Percentiles rank a stretch among this genome's conserved stretches.
These are phyloP conservation scores for Lachnellula hyalina DNA, from an alignment of 2,329 filamentous ascomycete genomes.

Conservation along the genomic window DNA sequence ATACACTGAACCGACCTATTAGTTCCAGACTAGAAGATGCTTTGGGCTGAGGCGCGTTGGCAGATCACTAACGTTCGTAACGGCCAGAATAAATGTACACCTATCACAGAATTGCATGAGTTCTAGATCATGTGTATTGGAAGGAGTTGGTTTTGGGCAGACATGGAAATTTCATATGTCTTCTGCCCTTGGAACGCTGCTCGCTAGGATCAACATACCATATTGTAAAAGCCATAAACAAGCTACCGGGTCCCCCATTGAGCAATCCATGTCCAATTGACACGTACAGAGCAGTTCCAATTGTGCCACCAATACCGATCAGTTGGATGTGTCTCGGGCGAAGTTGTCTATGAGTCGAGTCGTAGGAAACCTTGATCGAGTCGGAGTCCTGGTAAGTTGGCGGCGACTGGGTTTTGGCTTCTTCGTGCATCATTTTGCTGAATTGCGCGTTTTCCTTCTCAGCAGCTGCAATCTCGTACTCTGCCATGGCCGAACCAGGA, in stretches of 20 bases:
- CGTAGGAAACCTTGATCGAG: constrained; percentile 9
- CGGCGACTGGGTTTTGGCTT: constrained; percentile 13
- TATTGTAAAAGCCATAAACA: constrained; percentile 54
- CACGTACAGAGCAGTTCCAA: constrained; percentile 50
- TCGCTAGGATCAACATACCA: constrained; percentile 43
- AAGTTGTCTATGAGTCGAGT: constrained; percentile 34
- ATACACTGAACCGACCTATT: constrained; percentile 63
- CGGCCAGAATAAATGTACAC: constrained; percentile 54
- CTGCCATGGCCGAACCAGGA: constrained; percentile 11
- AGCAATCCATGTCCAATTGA: constrained; percentile 54
- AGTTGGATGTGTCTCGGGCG: constrained; percentile 35
- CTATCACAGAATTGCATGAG: constrained; percentile 39
- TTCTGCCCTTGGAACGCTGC: neutral
- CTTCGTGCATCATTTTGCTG: constrained; percentile 18
- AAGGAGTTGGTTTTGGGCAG: neutral
- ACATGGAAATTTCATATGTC: too few species aligned
- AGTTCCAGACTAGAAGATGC: constrained; percentile 38
- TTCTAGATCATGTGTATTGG: neutral
- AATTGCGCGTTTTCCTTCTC: constrained; percentile 8
- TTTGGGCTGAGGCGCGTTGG: constrained; percentile 40
- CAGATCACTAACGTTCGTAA: constrained; percentile 43
- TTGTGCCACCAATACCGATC: constrained; percentile 57
- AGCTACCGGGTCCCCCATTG: constrained; percentile 52
- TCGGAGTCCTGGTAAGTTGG: constrained; percentile 4
- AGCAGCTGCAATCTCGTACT: constrained; percentile 12